These are phyloP conservation scores for Penstemon newberryi DNA, from an alignment of 257 asterid species.

Conservation along the genomic window DNA sequence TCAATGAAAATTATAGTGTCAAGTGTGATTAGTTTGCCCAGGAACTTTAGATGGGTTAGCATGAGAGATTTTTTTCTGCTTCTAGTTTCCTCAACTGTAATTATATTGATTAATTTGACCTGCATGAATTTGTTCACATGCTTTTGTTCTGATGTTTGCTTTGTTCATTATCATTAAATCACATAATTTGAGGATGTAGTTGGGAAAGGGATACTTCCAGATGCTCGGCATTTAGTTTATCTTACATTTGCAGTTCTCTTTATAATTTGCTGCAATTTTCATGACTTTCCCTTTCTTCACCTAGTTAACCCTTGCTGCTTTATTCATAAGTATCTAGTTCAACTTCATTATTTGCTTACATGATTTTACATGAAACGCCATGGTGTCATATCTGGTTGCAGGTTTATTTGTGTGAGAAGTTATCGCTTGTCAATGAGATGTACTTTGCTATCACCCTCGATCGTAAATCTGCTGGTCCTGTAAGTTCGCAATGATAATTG, in stretches of 20 bases:
- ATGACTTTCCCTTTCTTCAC: constrained; percentile 5
- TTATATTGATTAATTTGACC: not conserved
- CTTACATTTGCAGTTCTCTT: too few relatives aligned
- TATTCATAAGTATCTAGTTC: not conserved
- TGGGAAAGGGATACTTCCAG: not conserved
- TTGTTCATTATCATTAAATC: constrained; percentile 6
- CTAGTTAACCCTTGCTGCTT: not conserved
- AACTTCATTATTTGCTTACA: constrained; percentile 3
- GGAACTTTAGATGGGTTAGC: not conserved
- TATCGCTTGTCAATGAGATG: constrained; percentile 98
- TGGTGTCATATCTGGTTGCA: constrained; percentile 34
- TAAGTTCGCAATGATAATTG: constrained; percentile 47
- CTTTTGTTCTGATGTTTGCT: not conserved
- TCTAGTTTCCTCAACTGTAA: not conserved
- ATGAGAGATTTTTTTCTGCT: not conserved
- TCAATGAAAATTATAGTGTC: not conserved
- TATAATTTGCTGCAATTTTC: not conserved
- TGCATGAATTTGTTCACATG: constrained; percentile 4
- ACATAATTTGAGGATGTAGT: too few relatives aligned
- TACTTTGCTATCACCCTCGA: constrained; percentile 97
- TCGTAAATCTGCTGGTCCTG: constrained; percentile 95
- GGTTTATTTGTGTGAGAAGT: constrained; percentile 91
- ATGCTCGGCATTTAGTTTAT: not conserved
- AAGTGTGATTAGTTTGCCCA: not conserved
- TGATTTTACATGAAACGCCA: not conserved